Conservation (phyloP, 495 filamentous ascomycete species). For the Tuber aestivum region DNA sequence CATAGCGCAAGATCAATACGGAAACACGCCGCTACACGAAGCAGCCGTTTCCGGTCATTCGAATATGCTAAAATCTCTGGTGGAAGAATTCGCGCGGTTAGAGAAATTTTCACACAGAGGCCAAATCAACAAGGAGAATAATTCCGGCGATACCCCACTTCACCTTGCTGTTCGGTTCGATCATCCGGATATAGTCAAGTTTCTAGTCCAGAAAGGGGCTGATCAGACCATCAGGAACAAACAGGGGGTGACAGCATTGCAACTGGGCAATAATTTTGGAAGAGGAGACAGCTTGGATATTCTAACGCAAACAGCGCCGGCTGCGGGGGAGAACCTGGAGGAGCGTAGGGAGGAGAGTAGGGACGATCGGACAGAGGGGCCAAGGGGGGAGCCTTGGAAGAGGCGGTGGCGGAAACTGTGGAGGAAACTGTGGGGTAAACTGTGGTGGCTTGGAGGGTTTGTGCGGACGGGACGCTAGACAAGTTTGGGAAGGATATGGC, state of each 20-base stretch:
- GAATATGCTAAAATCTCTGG: not conserved
- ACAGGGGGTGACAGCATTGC: constrained; percentile 37
- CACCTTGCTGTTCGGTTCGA: not conserved
- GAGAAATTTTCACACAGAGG: not conserved
- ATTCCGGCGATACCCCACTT: not conserved
- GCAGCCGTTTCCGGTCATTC: not conserved
- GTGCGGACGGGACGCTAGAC: no score
- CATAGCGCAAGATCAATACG: not conserved
- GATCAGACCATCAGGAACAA: constrained; percentile 4
- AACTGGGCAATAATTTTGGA: constrained; percentile 66
- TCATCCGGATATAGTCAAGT: not conserved
- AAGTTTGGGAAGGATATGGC: no score
- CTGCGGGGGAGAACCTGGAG: constrained; percentile 40
- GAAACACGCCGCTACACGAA: not conserved
- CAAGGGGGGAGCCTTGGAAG: not conserved
- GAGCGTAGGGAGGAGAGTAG: constrained; percentile 48
- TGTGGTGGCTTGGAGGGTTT: no score
- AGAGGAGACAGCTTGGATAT: constrained; percentile 58
- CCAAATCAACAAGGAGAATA: not conserved
- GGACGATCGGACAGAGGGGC: no score
- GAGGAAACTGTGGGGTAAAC: not conserved
- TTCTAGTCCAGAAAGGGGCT: not conserved
- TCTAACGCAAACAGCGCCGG: not conserved
- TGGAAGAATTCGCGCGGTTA: not conserved
- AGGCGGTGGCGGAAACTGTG: not conserved